phyloP scores from a whole-genome alignment of 805 yeast genomes.

The Metschnikowia anglica region DNA sequence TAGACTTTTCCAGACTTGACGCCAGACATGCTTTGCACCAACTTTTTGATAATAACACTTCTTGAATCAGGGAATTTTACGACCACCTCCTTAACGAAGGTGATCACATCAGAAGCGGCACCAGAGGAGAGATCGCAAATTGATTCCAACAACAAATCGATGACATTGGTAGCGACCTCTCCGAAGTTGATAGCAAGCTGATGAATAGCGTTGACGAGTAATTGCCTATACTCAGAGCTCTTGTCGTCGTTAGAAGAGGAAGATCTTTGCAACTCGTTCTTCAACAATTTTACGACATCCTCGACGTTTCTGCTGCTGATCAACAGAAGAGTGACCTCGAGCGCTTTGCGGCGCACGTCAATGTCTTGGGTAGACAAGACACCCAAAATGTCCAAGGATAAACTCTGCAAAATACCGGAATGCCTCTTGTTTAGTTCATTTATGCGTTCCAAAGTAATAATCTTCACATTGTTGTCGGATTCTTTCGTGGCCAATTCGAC shows the following conservation, averaged over 20 bases:
- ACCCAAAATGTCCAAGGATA: conserved; percentile 81
- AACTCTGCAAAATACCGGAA: conserved; percentile 82
- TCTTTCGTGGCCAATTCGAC: conserved; percentile 88
- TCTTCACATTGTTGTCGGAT: conserved; percentile 92
- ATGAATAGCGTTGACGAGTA: conserved; percentile 84
- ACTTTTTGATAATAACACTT: conserved; percentile 57
- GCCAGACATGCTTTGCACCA: conserved; percentile 59
- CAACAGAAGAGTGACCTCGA: conserved; percentile 77
- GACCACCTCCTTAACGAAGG: conserved; percentile 92
- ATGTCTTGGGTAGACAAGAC: conserved; percentile 85
- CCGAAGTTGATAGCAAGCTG: conserved; percentile 82
- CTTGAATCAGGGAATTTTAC: conserved; percentile 87
- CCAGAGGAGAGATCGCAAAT: conserved; percentile 78
- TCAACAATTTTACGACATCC: conserved; percentile 86
- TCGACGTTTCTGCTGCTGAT: conserved; percentile 88
- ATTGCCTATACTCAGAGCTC: conserved; percentile 80
- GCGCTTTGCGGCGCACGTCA: conserved; percentile 86
- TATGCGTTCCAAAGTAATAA: conserved; percentile 86
- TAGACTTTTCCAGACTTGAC: conserved; percentile 87
- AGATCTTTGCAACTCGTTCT: conserved; percentile 83
- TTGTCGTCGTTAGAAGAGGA: conserved; percentile 73
- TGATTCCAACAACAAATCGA: conserved; percentile 82
- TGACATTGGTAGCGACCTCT: conserved; percentile 90
- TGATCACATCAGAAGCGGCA: conserved; percentile 85
- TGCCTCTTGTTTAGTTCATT: conserved; percentile 67